Base-by-base conservation (phyloP, 768 basidiomycete species). In the Pholiota microspora region DNA sequence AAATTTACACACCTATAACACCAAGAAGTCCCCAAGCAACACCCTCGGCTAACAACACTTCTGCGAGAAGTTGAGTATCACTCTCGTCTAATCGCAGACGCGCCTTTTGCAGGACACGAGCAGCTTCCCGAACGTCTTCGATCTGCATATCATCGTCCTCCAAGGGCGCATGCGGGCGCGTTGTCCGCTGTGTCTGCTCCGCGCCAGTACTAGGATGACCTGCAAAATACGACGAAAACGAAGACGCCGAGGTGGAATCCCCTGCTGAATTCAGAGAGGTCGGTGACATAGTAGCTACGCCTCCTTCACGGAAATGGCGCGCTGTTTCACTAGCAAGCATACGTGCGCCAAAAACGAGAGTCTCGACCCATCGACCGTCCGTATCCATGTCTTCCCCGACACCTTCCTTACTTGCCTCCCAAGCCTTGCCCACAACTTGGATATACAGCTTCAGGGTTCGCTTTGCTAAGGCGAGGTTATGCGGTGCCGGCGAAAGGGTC, bases 391-490 rank as follows among this genome's bases (percentile, higher is more conserved):
- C 79, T 21, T 77, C 73, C 0, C 59, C 62, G 18, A 63, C 63
- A 24, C 71, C 70, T 29, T 74, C 71, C 45, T 75, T 70, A 21
- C 67, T 71, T 12, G 90, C 84, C 64, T 94, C 80, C 53, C 85
- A 82, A 8, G 91, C 86, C 67, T 97, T 97, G 35, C 85, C 77
- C 7, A 94, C 89, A 13, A 95, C 81, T 62, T 92, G 88, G 7
- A 88, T 78, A 64, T 98, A 98, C 25, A 98, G 73, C 32, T 81
- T 77, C 34, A 98, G 77, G 0, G 86, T 89, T 16, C 91, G 83
- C 62, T 81, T 84, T 2, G 92, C 88, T 3, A 92, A 78, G 15
- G 75, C 67, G 2, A 71, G 69, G 59, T 86, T 85, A 7, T 83
- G 83, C 4, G 52, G 54, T 18, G 38, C 34, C 9, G 35, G 47